Evolutionary conservation across 2,329 filamentous ascomycete species (phyloP).

Genomic region (Xylariaceae sp.): DNA sequence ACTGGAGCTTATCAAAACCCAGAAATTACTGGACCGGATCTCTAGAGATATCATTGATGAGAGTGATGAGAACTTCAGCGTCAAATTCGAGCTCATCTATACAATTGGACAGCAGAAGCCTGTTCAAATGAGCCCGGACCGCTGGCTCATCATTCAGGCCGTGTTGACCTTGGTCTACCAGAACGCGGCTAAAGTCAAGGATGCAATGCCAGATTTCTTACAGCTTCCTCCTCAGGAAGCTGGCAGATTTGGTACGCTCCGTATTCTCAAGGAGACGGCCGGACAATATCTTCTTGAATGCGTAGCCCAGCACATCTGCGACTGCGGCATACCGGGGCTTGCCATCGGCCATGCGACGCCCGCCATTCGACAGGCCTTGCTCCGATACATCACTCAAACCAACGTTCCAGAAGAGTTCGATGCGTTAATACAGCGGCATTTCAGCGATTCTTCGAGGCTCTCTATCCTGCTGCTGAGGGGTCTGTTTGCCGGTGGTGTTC

Average conservation of each 20-base stretch:
- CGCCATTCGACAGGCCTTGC: conserved; percentile 24
- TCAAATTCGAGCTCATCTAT: conserved; percentile 56
- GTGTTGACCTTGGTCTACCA: conserved; percentile 29
- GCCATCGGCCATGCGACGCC: conserved; percentile 30
- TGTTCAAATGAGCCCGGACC: conserved; percentile 43
- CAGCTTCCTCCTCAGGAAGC: background rate
- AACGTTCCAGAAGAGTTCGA: conserved; percentile 27
- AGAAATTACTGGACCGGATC: conserved; percentile 35
- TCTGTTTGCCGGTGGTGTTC: conserved; percentile 46
- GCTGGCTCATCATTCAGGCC: conserved; percentile 50
- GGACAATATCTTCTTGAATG: conserved; percentile 17
- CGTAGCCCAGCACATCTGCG: conserved; percentile 34
- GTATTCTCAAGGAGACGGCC: background rate
- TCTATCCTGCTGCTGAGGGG: conserved; percentile 40
- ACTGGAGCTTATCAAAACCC: conserved; percentile 31
- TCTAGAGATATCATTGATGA: conserved; percentile 56
- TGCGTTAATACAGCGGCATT: background rate
- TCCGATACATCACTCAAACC: conserved; percentile 36
- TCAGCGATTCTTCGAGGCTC: background rate
- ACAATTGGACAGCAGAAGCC: conserved; percentile 47
- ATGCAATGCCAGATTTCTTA: background rate
- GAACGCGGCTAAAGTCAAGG: background rate
- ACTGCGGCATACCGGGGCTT: conserved; percentile 32
- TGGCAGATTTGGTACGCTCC: background rate
- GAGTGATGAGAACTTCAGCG: conserved; percentile 55